Conservation (phyloP, 2,329 filamentous ascomycete species). For the Dactylonectria macrodidyma region DNA sequence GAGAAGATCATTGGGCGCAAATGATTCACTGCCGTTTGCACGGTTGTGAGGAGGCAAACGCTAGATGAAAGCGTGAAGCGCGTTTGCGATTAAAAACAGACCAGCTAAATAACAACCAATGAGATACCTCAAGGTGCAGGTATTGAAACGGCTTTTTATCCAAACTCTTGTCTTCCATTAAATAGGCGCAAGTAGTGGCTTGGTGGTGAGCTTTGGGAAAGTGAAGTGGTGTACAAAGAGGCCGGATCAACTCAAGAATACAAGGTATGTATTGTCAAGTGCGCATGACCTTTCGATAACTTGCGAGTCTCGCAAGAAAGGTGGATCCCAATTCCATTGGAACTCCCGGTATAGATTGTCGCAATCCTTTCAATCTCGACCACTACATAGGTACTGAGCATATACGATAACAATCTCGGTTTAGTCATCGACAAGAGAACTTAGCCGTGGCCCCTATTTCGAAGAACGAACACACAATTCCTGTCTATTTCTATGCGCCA, state of each 20-base stretch:
- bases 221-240: background rate
- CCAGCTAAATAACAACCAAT: too few species aligned
- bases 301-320: background rate
- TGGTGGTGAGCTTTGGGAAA: background rate
- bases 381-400: background rate
- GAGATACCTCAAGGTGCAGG: too few species aligned
- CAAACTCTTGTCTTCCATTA: too few species aligned
- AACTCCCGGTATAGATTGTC: background rate
- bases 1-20: background rate
- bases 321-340: background rate
- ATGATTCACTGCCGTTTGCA: constrained; percentile 4
- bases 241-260: too few species aligned
- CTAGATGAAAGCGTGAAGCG: background rate
- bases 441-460: constrained; percentile 4
- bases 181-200: too few species aligned
- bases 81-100: background rate
- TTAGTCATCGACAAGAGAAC: background rate
- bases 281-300: background rate
- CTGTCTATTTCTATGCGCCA: constrained; percentile 45
- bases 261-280: too few species aligned
- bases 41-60: constrained; percentile 1
- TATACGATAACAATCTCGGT: background rate
- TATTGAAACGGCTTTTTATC: too few species aligned
- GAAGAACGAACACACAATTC: constrained; percentile 21
- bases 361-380: too few species aligned